These are phyloP conservation scores for Carpinus fangiana DNA, from an alignment of 306 rosid genomes.

Conservation along the genomic window DNA sequence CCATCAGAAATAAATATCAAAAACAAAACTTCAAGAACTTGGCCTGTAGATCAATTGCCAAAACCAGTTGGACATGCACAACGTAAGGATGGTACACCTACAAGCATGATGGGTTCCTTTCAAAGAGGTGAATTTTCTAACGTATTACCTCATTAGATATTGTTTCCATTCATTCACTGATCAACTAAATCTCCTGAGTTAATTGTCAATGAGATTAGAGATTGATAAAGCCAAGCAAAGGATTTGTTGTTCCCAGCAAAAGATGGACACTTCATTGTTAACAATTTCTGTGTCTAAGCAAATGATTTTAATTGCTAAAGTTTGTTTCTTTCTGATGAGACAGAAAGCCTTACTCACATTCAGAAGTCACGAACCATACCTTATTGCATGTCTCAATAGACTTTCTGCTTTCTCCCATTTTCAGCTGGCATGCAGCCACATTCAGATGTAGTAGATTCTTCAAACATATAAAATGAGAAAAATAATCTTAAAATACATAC, in stretches of 20 bases:
- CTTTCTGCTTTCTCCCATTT: slow-evolving; percentile 84
- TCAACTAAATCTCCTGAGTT: background rate
- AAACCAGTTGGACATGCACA: background rate
- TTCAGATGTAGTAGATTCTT: slow-evolving; percentile 85
- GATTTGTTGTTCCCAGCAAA: background rate
- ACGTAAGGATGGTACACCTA: background rate
- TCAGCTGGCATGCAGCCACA: slow-evolving; percentile 84
- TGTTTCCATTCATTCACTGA: background rate
- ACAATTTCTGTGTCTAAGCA: background rate
- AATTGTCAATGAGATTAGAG: background rate
- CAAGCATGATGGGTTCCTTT: background rate
- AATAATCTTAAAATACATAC: slow-evolving; percentile 26
- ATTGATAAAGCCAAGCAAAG: background rate
- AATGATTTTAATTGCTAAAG: background rate
- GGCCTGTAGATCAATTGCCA: background rate
- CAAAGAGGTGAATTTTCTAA: background rate
- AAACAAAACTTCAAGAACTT: slow-evolving; percentile 13
- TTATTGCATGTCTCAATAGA: slow-evolving; percentile 91
- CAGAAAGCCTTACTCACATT: slow-evolving; percentile 14
- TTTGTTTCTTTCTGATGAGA: slow-evolving; percentile 13
- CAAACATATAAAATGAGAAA: slow-evolving; percentile 29
- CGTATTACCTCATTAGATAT: background rate
- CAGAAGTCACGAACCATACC: slow-evolving; percentile 43
- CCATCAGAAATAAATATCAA: slow-evolving; percentile 24
- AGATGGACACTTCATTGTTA: background rate